These are phyloP conservation scores for Pythium brachiatum DNA, from an alignment of 352 stramenopile species.

Conservation along the genomic window DNA sequence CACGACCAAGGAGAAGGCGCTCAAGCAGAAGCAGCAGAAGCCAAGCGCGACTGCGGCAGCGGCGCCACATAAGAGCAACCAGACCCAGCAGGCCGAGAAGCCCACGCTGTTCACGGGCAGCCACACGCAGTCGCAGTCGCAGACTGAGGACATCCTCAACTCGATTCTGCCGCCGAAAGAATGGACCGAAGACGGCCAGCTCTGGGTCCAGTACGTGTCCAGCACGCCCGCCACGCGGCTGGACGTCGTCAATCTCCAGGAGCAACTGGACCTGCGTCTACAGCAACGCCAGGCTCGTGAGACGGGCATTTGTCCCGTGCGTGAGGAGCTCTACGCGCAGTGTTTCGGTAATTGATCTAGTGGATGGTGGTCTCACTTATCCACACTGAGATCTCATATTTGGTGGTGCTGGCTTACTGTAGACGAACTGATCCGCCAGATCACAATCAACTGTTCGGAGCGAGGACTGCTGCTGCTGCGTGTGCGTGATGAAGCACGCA, in stretches of 20 bases:
- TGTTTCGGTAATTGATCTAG: conserved; percentile 71
- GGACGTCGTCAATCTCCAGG: conserved; percentile 90
- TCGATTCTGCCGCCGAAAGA: conserved; percentile 89
- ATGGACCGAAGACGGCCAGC: conserved; percentile 87
- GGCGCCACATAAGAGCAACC: conserved; percentile 29
- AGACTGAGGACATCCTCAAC: conserved; percentile 91
- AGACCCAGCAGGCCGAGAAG: conserved; percentile 29
- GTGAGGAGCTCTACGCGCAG: conserved; percentile 91
- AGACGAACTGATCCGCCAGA: conserved; percentile 92
- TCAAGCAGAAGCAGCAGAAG: conserved; percentile 39
- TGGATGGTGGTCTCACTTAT: not conserved
- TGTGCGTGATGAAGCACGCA: conserved; percentile 89
- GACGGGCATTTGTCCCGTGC: conserved; percentile 90
- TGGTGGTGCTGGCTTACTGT: not conserved
- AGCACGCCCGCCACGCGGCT: conserved; percentile 89
- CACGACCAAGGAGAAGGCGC: conserved; percentile 81
- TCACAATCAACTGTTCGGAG: conserved; percentile 93
- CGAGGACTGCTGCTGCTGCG: conserved; percentile 86
- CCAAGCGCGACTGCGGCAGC: conserved; percentile 23
- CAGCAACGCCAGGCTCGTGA: conserved; percentile 91
- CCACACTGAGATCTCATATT: not conserved
- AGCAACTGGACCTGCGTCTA: conserved; percentile 88
- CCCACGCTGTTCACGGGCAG: conserved; percentile 66
- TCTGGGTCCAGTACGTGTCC: conserved; percentile 93
- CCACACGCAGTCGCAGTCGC: conserved; percentile 48